Evolutionary conservation across 768 basidiomycete genomes (phyloP).

Genomic region (Aureoboletus auriporus): DNA sequence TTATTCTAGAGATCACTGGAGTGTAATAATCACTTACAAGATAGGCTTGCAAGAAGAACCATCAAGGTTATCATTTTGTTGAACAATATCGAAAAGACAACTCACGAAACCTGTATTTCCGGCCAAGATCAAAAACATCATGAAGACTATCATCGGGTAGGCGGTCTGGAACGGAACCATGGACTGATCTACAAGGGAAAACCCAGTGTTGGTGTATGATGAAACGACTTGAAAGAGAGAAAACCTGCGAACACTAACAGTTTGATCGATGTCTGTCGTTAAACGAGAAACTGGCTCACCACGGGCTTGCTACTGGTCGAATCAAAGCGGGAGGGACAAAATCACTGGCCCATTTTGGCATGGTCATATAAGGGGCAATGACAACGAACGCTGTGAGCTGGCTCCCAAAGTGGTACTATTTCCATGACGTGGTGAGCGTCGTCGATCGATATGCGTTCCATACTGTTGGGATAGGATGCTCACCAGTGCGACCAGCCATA

Average conservation of each 20-base stretch:
- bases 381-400: slow-evolving; percentile 71
- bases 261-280: neutral
- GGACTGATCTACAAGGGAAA: slow-evolving; percentile 81
- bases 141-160: slow-evolving; percentile 71
- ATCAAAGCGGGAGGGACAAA: slow-evolving; percentile 61
- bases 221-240: slow-evolving; percentile 82
- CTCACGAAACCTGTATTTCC: slow-evolving; percentile 93
- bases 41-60: slow-evolving; percentile 55
- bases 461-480: slow-evolving; percentile 25
- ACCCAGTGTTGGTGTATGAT: slow-evolving; percentile 85
- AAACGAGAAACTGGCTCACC: slow-evolving; percentile 41
- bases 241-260: slow-evolving; percentile 51
- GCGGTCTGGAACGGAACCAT: slow-evolving; percentile 91
- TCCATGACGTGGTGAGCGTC: neutral
- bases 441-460: neutral
- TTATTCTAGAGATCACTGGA: neutral
- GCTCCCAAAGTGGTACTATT: slow-evolving; percentile 71
- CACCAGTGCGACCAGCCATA: slow-evolving; percentile 78
- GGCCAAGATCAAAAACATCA: slow-evolving; percentile 76
- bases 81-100: slow-evolving; percentile 17
- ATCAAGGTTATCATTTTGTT: neutral
- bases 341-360: slow-evolving; percentile 51
- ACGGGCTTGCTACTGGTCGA: slow-evolving; percentile 53
- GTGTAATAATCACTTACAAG: slow-evolving; percentile 53
- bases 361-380: slow-evolving; percentile 77